Evolutionary conservation across 1,284 basidiomycete species (phyloP).

Genomic region (Microbotryum intermedium): DNA sequence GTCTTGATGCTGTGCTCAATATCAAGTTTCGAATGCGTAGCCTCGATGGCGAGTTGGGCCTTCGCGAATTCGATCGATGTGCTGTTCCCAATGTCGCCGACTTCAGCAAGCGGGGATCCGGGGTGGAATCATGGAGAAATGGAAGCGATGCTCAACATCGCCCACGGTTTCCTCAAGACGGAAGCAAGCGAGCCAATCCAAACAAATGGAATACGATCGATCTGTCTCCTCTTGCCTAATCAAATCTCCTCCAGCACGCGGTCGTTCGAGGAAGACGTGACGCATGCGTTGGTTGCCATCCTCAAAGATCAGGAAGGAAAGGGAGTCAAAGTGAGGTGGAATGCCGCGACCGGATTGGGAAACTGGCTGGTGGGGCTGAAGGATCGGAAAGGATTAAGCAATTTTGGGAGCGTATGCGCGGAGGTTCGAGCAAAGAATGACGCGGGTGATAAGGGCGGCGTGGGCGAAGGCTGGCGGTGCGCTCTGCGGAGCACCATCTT

Average conservation of each 20-base stretch:
- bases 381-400: too few relatives aligned
- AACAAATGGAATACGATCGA: slow-evolving; percentile 6
- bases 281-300: neutral
- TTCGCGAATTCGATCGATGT: slow-evolving; percentile 19
- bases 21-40: neutral
- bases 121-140: too few relatives aligned
- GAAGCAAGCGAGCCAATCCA: neutral
- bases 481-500: too few relatives aligned
- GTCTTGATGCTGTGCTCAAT: neutral
- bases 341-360: too few relatives aligned
- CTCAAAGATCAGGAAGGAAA: neutral
- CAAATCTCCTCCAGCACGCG: too few relatives aligned
- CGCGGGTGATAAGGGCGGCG: too few relatives aligned
- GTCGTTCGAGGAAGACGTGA: neutral
- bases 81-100: neutral
- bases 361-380: neutral
- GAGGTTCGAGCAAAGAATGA: too few relatives aligned
- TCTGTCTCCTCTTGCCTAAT: neutral
- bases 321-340: slow-evolving; percentile 4
- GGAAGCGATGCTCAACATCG: neutral
- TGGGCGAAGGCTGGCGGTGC: too few relatives aligned
- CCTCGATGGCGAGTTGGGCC: slow-evolving; percentile 6
- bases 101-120: neutral
- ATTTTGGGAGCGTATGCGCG: too few relatives aligned
- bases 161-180: neutral